Conservation (phyloP, 805 yeast genomes). For the Metschnikowia noctiluminum region DNA sequence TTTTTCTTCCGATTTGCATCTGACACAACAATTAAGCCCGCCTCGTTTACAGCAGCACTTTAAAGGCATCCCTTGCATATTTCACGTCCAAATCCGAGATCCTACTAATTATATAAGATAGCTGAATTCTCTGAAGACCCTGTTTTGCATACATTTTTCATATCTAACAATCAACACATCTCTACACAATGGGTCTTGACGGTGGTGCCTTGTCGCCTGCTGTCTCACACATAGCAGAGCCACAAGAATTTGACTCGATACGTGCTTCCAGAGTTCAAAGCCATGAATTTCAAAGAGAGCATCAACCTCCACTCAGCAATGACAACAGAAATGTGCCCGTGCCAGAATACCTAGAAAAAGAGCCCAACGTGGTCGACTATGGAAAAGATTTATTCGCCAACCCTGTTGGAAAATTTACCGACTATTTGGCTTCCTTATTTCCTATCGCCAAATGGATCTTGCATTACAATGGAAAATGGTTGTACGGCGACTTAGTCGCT, state of each 20-base stretch:
- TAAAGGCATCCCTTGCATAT: neutral
- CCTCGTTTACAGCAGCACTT: conserved; percentile 3
- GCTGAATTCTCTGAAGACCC: too few species aligned
- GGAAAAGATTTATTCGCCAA: conserved; percentile 24
- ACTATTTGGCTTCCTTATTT: conserved; percentile 62
- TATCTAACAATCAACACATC: neutral
- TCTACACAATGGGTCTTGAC: conserved; percentile 3
- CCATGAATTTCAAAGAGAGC: conserved; percentile 20
- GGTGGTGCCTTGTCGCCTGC: conserved; percentile 4
- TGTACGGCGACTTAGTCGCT: conserved; percentile 78
- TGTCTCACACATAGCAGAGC: conserved; percentile 14
- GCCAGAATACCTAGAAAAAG: conserved; percentile 36
- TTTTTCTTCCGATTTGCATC: neutral
- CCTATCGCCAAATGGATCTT: conserved; percentile 84
- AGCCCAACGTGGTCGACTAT: conserved; percentile 34
- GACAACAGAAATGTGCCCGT: conserved; percentile 20
- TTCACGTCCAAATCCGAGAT: neutral
- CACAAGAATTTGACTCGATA: conserved; percentile 15
- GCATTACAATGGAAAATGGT: conserved; percentile 79
- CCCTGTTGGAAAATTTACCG: conserved; percentile 38
- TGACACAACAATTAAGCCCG: neutral
- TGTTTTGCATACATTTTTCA: neutral
- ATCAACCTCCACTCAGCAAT: conserved; percentile 8
- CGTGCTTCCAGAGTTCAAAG: conserved; percentile 14
- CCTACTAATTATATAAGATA: neutral